phyloP scores from a whole-genome alignment of 2,329 filamentous ascomycete species.

The Sporothrix dimorphospora region DNA sequence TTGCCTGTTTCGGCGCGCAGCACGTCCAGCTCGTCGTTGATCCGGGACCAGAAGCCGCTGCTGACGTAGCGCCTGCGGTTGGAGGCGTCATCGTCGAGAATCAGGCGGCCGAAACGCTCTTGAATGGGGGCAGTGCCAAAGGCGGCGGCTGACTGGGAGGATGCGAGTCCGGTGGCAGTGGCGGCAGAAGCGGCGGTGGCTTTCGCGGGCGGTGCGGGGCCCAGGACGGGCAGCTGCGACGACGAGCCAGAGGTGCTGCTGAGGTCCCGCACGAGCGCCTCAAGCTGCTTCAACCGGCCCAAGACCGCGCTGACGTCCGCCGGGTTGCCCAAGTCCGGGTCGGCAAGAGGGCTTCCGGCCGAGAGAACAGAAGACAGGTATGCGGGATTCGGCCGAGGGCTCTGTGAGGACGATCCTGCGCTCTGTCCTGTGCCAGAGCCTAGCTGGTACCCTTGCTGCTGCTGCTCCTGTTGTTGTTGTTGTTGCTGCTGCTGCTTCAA shows the following conservation, averaged over 20 bases:
- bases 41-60: constrained; percentile 58
- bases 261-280: constrained; percentile 55
- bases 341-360: background rate
- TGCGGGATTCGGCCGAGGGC: background rate
- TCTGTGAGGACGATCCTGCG: background rate
- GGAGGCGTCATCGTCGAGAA: constrained; percentile 47
- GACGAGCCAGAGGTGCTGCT: constrained; percentile 39
- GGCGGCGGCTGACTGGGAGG: background rate
- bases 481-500: constrained; percentile 34
- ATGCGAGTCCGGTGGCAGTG: background rate
- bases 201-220: background rate
- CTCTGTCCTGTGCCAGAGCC: background rate
- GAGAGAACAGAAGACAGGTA: background rate
- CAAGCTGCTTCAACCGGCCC: constrained; percentile 54
- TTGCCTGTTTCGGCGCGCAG: constrained; percentile 47
- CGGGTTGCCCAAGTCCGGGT: constrained; percentile 33
- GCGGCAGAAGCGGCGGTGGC: background rate
- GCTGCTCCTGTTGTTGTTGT: constrained; percentile 18
- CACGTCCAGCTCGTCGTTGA: constrained; percentile 58
- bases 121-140: constrained; percentile 38
- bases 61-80: constrained; percentile 53
- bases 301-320: constrained; percentile 47
- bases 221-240: constrained; percentile 36
- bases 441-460: background rate
- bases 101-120: constrained; percentile 52